Percentiles rank a stretch among this genome's conserved stretches.
Evolutionary conservation across 2,329 filamentous ascomycete genomes (phyloP).

Genomic region (Arthroderma sp.): DNA sequence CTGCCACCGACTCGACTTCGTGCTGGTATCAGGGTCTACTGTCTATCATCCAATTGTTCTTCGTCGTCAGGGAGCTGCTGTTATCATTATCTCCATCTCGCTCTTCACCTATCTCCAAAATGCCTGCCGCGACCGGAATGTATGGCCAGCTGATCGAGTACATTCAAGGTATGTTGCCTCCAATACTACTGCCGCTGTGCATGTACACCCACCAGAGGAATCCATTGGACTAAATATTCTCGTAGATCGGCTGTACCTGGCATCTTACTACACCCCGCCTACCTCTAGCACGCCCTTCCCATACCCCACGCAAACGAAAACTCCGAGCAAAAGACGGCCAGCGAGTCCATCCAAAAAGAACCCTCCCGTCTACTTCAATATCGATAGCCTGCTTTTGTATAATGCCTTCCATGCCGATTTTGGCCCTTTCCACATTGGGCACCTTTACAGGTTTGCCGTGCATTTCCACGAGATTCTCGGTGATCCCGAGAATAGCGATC

Average conservation of each 20-base stretch:
- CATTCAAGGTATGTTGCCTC: constrained; percentile 62
- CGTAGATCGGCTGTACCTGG: constrained; percentile 77
- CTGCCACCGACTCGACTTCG: too few relatives aligned
- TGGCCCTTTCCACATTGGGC: constrained; percentile 90
- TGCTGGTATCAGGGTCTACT: too few relatives aligned
- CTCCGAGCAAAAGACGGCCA: constrained; percentile 63
- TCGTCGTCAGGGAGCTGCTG: not conserved
- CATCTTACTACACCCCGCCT: constrained; percentile 74
- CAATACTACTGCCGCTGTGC: too few relatives aligned
- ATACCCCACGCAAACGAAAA: constrained; percentile 47
- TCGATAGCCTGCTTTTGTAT: constrained; percentile 85
- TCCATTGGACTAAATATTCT: not conserved
- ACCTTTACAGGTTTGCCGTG: constrained; percentile 91
- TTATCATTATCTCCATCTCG: constrained; percentile 3
- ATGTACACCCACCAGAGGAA: too few relatives aligned
- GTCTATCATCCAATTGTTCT: too few relatives aligned
- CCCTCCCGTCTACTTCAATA: constrained; percentile 78
- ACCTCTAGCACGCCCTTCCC: constrained; percentile 75
- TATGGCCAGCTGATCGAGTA: constrained; percentile 91
- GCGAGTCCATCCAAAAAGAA: constrained; percentile 38
- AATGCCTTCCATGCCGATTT: constrained; percentile 99
- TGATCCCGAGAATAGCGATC: constrained; percentile 76
- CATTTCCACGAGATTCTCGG: constrained; percentile 91
- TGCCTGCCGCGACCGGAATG: constrained; percentile 42
- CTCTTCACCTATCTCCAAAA: constrained; percentile 20